These are phyloP conservation scores for Lepidium aucheri DNA, from an alignment of 345 rosid genomes.

Conservation along the genomic window DNA sequence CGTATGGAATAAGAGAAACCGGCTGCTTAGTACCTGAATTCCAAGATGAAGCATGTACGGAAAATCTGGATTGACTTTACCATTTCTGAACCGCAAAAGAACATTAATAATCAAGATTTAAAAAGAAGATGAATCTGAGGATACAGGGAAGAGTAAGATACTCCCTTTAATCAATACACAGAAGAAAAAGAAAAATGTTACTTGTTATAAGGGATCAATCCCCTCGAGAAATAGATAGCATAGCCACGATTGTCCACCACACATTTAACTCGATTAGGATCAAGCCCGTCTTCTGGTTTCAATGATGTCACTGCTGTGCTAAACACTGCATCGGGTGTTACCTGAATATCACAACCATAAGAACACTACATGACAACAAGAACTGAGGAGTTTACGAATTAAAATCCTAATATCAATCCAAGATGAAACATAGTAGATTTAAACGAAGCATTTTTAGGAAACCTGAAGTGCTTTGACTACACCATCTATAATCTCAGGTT, in stretches of 20 bases:
- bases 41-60: slow-evolving; percentile 98
- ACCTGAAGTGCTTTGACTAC: slow-evolving; percentile 94
- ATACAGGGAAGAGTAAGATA: not conserved
- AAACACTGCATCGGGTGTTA: slow-evolving; percentile 92
- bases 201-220: slow-evolving; percentile 91
- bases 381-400: not conserved
- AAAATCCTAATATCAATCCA: not conserved
- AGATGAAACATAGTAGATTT: not conserved
- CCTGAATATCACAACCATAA: slow-evolving; percentile 32
- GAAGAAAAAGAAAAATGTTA: slow-evolving; percentile 1
- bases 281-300: slow-evolving; percentile 84
- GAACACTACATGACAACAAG: not conserved
- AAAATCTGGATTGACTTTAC: slow-evolving; percentile 66
- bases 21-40: slow-evolving; percentile 57
- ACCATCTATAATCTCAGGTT: slow-evolving; percentile 94
- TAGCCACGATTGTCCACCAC: slow-evolving; percentile 76
- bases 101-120: not conserved
- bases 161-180: not conserved
- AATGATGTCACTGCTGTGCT: slow-evolving; percentile 92
- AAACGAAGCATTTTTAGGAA: not conserved
- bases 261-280: slow-evolving; percentile 91
- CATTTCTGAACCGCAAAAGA: slow-evolving; percentile 47
- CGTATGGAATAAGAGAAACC: not conserved
- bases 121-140: not conserved
- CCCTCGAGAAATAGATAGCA: slow-evolving; percentile 87